Evolutionary conservation across 257 asterid species (phyloP).

Genomic region (Rubia yunnanensis): DNA sequence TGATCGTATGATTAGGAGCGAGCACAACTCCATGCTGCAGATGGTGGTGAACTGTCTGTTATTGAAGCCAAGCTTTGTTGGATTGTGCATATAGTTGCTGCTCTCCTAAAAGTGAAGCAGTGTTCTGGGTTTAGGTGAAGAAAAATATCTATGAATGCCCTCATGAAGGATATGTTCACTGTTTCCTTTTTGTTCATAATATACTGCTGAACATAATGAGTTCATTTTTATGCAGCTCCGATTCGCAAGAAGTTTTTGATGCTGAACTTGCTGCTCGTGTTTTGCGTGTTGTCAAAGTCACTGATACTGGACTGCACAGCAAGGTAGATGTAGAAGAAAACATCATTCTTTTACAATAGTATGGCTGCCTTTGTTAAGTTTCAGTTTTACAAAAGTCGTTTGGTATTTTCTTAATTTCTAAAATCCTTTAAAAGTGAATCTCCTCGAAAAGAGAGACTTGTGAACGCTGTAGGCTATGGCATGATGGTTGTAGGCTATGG

Average conservation of each 20-base stretch:
- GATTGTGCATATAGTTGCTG: slow-evolving; percentile 91
- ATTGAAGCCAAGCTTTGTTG: slow-evolving; percentile 93
- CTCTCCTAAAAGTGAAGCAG: slow-evolving; percentile 71
- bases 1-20: slow-evolving; percentile 47
- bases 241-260: slow-evolving; percentile 87
- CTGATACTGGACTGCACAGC: slow-evolving; percentile 80
- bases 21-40: slow-evolving; percentile 65
- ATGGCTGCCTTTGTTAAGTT: neutral
- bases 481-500: neutral
- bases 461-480: neutral
- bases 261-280: slow-evolving; percentile 98
- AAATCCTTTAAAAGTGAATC: neutral
- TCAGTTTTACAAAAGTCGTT: neutral
- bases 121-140: slow-evolving; percentile 70
- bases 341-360: neutral
- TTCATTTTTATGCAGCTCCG: slow-evolving; percentile 41
- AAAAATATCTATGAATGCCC: neutral
- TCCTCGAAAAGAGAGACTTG: neutral
- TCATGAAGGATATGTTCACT: neutral
- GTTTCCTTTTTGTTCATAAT: neutral
- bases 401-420: neutral
- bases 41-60: slow-evolving; percentile 53
- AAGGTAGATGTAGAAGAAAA: slow-evolving; percentile 38
- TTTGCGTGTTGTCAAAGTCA: slow-evolving; percentile 69
- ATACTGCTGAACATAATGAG: slow-evolving; percentile 1